Evolutionary conservation across 345 rosid genomes (phyloP).

Genomic region (Gossypium thurberi): DNA sequence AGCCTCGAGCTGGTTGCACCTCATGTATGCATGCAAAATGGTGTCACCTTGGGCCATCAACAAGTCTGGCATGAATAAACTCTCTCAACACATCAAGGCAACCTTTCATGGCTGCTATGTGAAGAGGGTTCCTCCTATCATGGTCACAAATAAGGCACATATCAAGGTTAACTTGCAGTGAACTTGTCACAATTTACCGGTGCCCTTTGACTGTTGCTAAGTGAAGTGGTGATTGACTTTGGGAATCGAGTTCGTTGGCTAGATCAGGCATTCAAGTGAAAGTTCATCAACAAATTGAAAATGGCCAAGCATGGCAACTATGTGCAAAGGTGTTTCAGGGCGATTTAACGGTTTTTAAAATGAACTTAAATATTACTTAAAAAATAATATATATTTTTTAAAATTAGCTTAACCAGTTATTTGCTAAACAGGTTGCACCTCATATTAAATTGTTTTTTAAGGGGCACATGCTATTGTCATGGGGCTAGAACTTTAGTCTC

Average conservation of each 20-base stretch:
- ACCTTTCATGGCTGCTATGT: not conserved
- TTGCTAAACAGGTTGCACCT: too few species aligned
- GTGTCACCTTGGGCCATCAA: not conserved
- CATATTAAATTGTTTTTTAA: too few species aligned
- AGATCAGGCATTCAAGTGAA: constrained; percentile 12
- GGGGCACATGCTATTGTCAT: too few species aligned
- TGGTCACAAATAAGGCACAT: not conserved
- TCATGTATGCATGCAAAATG: not conserved
- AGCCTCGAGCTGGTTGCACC: not conserved
- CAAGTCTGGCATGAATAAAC: not conserved
- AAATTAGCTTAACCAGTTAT: too few species aligned
- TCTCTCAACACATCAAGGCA: not conserved
- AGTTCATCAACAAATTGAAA: not conserved
- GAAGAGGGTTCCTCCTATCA: not conserved
- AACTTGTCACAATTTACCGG: not conserved
- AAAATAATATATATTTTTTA: too few species aligned
- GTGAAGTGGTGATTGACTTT: constrained; percentile 24
- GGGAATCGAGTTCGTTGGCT: constrained; percentile 19
- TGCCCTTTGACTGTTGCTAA: constrained; percentile 28
- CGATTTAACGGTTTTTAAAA: too few species aligned
- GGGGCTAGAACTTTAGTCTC: too few species aligned
- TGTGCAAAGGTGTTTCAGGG: constrained; percentile 15
- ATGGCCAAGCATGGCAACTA: constrained; percentile 2
- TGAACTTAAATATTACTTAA: too few species aligned
- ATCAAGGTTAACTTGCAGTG: constrained; percentile 10